These are phyloP conservation scores for Ceratocystis variospora DNA, from an alignment of 2,329 filamentous ascomycete species.

Conservation along the genomic window DNA sequence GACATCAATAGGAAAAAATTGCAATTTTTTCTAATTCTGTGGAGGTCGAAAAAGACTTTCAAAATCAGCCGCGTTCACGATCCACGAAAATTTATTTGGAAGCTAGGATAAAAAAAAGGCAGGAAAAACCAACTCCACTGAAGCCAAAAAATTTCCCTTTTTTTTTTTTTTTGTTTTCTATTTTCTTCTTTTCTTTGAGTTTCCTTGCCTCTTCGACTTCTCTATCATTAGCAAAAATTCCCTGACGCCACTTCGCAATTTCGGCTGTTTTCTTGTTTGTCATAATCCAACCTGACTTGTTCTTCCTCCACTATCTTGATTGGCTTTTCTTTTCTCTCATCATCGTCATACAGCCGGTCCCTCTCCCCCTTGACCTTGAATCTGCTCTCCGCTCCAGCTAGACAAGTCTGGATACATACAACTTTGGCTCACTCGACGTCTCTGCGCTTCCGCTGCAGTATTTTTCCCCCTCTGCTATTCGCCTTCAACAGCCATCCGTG, in stretches of 20 bases:
- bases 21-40: not conserved
- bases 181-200: not conserved
- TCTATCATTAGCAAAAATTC: not conserved
- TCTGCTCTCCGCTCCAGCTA: not conserved
- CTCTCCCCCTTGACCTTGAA: not conserved
- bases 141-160: constrained; percentile 10
- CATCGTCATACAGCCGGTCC: not conserved
- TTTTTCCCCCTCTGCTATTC: not conserved
- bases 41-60: not conserved
- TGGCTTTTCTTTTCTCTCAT: not conserved
- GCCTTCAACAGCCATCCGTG: not conserved
- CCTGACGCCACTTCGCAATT: not conserved
- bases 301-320: not conserved
- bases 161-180: not conserved
- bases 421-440: too few species aligned
- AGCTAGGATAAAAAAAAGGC: constrained; percentile 5
- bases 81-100: constrained; percentile 9
- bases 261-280: not conserved
- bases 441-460: too few species aligned
- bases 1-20: not conserved
- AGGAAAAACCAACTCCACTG: constrained; percentile 13
- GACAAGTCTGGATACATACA: not conserved
- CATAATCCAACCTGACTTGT: not conserved
- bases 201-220: not conserved
- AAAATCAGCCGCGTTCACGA: not conserved